Evolutionary conservation across 75 land plant species (phyloP), one percentile per base, ranked within the genome.

Genomic region (Gnetum montanum): DNA sequence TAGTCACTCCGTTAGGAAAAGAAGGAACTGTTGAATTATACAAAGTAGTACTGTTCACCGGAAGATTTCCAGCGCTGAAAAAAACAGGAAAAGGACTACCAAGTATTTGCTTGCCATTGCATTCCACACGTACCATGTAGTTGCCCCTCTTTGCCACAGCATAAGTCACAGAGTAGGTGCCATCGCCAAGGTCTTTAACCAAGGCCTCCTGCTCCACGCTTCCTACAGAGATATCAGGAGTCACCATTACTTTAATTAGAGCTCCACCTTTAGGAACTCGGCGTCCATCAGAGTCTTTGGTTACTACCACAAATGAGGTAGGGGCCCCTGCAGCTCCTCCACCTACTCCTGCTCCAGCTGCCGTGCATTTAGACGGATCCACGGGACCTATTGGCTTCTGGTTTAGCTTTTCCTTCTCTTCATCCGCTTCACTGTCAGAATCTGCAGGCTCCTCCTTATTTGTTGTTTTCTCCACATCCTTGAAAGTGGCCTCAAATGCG

Each of bases 1-100:
- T 85, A 34, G 75, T 79, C 11, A 79, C 71, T 44, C 79, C 52
- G 47, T 72, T 81, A 8, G 81, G 76, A 67, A 43, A 81, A 18
- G 78, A 51, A 18, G 85, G 36, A 8, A 57, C 16, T 15, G 71
- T 54, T 35, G 66, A 24, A 56, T 66, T 50, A 27, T 45, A 23
- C 8, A 48, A 26, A 28, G 37, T 26, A 45, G 43, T 20, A 23
- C 30, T 47, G 31, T 43, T 40, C 19, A 57, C 73, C 30, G 75
- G 51, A 55, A 70, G 56, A n/a, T 58, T 63, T n/a, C 94, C 94
- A 56, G 86, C 74, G 50, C 86, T 79, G 67, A 92, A 92, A 70
- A 88, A 92, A 22, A 92, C 97, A 3, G 97, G 97, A 37, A 92
- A 92, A 1, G 97, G 97, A 40, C 97, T 92, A 12, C 94, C 94